Evolutionary conservation across 805 yeast genomes (phyloP), one percentile per base, ranked within the genome.

Genomic region (Kazachstania taianensis): DNA sequence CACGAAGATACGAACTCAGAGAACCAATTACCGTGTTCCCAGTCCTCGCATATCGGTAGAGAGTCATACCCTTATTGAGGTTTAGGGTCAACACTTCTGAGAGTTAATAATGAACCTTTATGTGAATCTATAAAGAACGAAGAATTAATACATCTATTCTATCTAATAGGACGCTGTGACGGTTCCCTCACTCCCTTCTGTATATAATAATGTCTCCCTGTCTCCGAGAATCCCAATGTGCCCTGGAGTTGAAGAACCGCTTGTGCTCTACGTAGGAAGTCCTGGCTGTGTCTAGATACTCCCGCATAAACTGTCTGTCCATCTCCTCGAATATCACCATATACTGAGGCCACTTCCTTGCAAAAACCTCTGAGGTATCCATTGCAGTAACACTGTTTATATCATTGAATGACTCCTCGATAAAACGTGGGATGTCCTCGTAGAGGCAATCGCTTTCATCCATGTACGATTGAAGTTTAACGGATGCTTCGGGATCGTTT

Each of bases 401-500:
- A 2, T 63, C 57, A 0, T 83, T 78, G 36, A 79, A 72, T 41
- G 75, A 66, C 1, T 48, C 42, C n/a, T 51, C 45, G n/a, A 87
- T 41, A 49, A 78, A 89, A n/a, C 35, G 38, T 0, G 42, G 38
- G 0, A 92, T 84, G 45, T 84, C 64, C 8, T 70, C 77, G 53
- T 82, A 92, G 44, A 92, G 80, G 35, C 61, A 61, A 53, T 92
- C 97, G 30, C 95, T 84, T 54, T 87, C 95, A 53, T 89, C 98
- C 59, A 71, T 64, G 51, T 92, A 92, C 0, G 42, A 28, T 0
- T 44, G 44, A 2, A 80, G 45, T 29, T 66, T 63, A 3, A 14
- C 7, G 6, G 23, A 18, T 1, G 65, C 52, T 23, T 55, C 45
- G 4, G 51, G 43, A 19, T 56, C 58, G 14, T 50, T 44, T 17